Percentiles rank a stretch among this genome's conserved stretches.
phyloP scores from a whole-genome alignment of 306 rosid species.

The Vigna angularis region DNA sequence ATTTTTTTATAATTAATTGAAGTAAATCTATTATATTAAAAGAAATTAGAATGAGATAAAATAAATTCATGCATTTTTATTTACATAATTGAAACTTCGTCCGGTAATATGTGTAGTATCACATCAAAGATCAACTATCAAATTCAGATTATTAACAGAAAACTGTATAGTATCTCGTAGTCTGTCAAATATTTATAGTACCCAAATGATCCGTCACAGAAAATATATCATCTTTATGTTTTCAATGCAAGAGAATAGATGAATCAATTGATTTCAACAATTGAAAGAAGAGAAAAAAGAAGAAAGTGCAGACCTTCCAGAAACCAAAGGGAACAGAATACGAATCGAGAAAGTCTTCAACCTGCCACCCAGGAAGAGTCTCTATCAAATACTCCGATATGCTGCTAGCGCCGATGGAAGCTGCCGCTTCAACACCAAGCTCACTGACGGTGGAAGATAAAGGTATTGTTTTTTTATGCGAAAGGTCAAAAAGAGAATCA shows the following conservation, averaged over 20 bases:
- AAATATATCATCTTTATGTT: too few relatives aligned
- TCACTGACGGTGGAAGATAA: neutral
- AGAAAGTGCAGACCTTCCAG: conserved; percentile 58
- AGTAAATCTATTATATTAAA: too few relatives aligned
- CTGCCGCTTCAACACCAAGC: conserved; percentile 35
- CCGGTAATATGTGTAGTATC: neutral
- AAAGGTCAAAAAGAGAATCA: conserved; percentile 20
- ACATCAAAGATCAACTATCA: neutral
- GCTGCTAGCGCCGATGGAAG: conserved; percentile 52
- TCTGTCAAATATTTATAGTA: too few relatives aligned
- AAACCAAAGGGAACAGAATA: conserved; percentile 57
- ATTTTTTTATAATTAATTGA: too few relatives aligned
- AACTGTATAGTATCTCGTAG: neutral
- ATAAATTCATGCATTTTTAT: too few relatives aligned
- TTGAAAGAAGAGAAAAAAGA: neutral
- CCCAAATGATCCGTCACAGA: too few relatives aligned
- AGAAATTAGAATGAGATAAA: too few relatives aligned
- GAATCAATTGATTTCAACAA: neutral
- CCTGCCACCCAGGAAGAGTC: conserved; percentile 94
- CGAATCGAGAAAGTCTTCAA: conserved; percentile 85
- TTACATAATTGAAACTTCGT: neutral
- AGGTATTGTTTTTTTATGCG: conserved; percentile 32
- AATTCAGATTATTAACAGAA: neutral
- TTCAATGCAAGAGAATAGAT: neutral
- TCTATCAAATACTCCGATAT: conserved; percentile 90